Evolutionary conservation across 768 basidiomycete genomes (phyloP).

Genomic region (Trametes gibbosa): DNA sequence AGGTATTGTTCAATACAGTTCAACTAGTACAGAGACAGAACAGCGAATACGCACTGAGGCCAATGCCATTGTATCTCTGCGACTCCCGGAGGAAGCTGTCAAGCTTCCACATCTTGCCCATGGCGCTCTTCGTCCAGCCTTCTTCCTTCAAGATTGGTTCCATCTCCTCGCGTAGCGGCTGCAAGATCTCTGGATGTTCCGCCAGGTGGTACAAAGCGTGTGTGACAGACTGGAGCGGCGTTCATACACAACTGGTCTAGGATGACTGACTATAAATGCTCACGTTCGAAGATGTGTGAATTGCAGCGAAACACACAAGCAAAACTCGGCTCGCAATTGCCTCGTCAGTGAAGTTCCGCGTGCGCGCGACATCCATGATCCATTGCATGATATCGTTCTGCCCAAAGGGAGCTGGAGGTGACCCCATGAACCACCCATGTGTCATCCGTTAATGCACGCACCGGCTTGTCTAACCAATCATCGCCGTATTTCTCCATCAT

Average conservation of each 20-base stretch:
- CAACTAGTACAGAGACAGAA: background rate
- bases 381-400: conserved; percentile 48
- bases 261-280: background rate
- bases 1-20: background rate
- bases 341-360: conserved; percentile 19
- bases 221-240: conserved; percentile 22
- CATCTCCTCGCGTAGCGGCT: conserved; percentile 32
- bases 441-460: conserved; percentile 6
- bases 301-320: conserved; percentile 33
- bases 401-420: no score
- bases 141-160: conserved; percentile 21
- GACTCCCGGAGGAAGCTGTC: conserved; percentile 37
- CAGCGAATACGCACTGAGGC: conserved; percentile 22
- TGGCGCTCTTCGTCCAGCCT: conserved; percentile 29
- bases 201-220: conserved; percentile 30
- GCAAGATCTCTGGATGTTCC: conserved; percentile 26
- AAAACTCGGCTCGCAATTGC: conserved; percentile 32
- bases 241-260: background rate
- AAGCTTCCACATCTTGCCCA: conserved; percentile 33
- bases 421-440: background rate
- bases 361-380: conserved; percentile 39
- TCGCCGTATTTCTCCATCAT: conserved; percentile 21
- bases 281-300: conserved; percentile 33
- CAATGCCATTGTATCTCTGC: conserved; percentile 25
- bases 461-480: conserved; percentile 27